These are phyloP conservation scores for Avena eriantha DNA, from an alignment of 176 grass and related monocot genomes.

Conservation along the genomic window DNA sequence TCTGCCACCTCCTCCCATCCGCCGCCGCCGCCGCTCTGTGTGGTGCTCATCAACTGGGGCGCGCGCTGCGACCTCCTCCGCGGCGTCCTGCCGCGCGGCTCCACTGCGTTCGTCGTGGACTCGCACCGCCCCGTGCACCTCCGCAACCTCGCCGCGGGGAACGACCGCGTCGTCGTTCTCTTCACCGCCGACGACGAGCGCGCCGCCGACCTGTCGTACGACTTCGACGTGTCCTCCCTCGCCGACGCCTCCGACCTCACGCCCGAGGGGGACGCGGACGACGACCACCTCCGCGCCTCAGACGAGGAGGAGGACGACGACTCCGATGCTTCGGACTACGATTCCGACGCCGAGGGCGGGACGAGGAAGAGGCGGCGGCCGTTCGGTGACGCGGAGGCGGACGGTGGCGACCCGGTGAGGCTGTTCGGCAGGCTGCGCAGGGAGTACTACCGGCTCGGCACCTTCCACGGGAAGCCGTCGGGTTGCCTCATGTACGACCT, in stretches of 20 bases:
- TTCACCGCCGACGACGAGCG: conserved; percentile 80
- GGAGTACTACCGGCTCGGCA: conserved; percentile 85
- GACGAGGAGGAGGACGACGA: neutral
- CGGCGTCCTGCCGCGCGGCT: conserved; percentile 51
- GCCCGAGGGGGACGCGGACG: conserved; percentile 42
- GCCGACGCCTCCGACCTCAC: conserved; percentile 77
- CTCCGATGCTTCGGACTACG: conserved; percentile 51
- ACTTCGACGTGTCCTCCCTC: conserved; percentile 75
- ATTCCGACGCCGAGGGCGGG: conserved; percentile 49
- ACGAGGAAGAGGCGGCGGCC: conserved; percentile 53
- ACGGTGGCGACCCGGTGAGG: conserved; percentile 59
- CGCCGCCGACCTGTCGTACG: conserved; percentile 76
- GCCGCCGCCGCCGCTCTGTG: conserved; percentile 43
- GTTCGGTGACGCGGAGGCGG: conserved; percentile 38
- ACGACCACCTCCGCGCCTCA: neutral
- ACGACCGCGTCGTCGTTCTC: conserved; percentile 72
- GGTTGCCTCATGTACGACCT: conserved; percentile 90
- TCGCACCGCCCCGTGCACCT: conserved; percentile 83
- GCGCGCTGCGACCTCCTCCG: conserved; percentile 66
- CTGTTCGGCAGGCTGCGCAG: conserved; percentile 65
- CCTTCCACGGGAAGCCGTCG: conserved; percentile 91
- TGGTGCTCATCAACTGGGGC: conserved; percentile 88
- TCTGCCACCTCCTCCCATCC: too few species aligned
- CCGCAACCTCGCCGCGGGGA: conserved; percentile 71
- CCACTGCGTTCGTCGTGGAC: conserved; percentile 69